Conservation (phyloP, 441 rosid species). For the Melastoma candidum region DNA sequence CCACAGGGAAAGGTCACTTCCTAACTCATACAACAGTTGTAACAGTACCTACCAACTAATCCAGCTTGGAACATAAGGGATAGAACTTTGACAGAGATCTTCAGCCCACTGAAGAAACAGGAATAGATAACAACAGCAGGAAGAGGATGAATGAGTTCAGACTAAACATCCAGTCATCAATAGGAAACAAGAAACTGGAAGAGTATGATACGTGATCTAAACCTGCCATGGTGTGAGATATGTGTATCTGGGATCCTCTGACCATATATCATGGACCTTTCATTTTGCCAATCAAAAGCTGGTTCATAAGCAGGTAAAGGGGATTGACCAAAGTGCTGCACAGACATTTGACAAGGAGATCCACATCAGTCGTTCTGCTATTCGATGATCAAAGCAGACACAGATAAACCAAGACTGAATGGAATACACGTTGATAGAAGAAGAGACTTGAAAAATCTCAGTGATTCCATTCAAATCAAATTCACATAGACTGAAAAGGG, state of each 20-base stretch:
- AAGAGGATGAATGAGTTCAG: conserved; percentile 5
- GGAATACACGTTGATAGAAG: too few species aligned
- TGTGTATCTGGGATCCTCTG: conserved; percentile 89
- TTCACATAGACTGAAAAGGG: background rate
- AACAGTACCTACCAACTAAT: conserved; percentile 56
- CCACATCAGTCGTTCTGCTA: too few species aligned
- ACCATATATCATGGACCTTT: conserved; percentile 85
- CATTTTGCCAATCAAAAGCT: conserved; percentile 98
- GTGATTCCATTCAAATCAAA: background rate
- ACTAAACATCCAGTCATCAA: conserved; percentile 1
- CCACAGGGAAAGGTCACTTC: conserved; percentile 1
- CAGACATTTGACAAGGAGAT: conserved; percentile 5
- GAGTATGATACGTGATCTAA: conserved; percentile 5
- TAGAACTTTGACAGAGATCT: conserved; percentile 78
- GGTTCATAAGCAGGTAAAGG: conserved; percentile 99
- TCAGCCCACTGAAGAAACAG: conserved; percentile 58
- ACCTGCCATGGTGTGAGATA: conserved; percentile 59
- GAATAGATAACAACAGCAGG: conserved; percentile 9
- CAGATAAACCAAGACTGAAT: too few species aligned
- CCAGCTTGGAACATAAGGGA: conserved; percentile 91
- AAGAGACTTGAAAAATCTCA: too few species aligned
- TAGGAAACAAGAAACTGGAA: background rate
- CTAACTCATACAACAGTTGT: too few species aligned
- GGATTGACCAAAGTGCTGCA: conserved; percentile 88
- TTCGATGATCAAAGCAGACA: too few species aligned